These are phyloP conservation scores for Blastobotrys capitulatus DNA, from an alignment of 1,139 yeast genomes.

Conservation along the genomic window DNA sequence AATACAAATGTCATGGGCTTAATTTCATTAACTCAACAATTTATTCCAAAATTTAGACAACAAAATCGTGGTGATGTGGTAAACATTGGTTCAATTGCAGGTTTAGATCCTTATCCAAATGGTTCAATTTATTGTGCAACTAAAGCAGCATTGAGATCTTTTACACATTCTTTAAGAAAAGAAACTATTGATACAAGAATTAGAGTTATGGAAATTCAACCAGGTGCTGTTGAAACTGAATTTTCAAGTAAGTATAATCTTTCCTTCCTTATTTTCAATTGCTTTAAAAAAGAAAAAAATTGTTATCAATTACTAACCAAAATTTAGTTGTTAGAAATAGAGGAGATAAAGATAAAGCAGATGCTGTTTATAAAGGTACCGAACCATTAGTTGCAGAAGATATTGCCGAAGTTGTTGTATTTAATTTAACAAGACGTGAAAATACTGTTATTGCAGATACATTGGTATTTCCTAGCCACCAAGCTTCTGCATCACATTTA, in stretches of 20 bases:
- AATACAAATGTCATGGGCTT: slow-evolving; percentile 71
- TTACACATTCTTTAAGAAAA: slow-evolving; percentile 69
- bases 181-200: slow-evolving; percentile 69
- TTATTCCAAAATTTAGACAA: slow-evolving; percentile 53
- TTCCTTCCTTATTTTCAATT: not conserved
- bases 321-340: slow-evolving; percentile 53
- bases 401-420: slow-evolving; percentile 75
- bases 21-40: slow-evolving; percentile 61
- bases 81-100: slow-evolving; percentile 83
- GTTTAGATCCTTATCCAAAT: slow-evolving; percentile 78
- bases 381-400: slow-evolving; percentile 73
- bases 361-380: slow-evolving; percentile 64
- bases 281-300: not conserved
- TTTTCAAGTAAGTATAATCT: slow-evolving; percentile 44
- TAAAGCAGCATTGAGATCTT: slow-evolving; percentile 74
- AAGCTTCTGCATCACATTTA: slow-evolving; percentile 66
- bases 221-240: slow-evolving; percentile 87
- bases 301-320: not conserved
- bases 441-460: slow-evolving; percentile 78
- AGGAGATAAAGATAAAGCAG: slow-evolving; percentile 66
- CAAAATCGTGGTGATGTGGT: slow-evolving; percentile 70
- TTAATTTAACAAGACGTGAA: slow-evolving; percentile 59
- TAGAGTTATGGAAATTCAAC: slow-evolving; percentile 78
- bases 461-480: slow-evolving; percentile 70
- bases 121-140: slow-evolving; percentile 89